These are phyloP conservation scores for Chenopodium suecicum DNA, from an alignment of 148 eudicot genomes.

Conservation along the genomic window DNA sequence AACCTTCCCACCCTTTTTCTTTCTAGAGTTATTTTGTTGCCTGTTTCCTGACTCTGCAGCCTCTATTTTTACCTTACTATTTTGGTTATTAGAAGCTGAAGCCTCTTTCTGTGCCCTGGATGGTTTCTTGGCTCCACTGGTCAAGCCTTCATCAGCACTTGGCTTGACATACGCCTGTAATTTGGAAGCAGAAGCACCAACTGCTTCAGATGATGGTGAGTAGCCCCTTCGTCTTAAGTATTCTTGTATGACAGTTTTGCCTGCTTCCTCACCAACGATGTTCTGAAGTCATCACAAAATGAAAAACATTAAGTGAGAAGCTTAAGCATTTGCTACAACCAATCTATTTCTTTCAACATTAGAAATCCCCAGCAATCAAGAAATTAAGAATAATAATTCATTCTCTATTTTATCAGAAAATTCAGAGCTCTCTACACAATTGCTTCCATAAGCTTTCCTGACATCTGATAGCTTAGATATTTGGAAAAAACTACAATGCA, in stretches of 20 bases:
- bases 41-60: conserved; percentile 34
- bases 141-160: conserved; percentile 48
- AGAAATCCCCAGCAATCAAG: neutral
- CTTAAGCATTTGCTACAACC: neutral
- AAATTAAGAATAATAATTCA: neutral
- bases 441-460: neutral
- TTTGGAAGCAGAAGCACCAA: conserved; percentile 44
- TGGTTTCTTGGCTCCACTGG: conserved; percentile 53
- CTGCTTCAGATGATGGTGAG: conserved; percentile 31
- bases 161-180: conserved; percentile 95
- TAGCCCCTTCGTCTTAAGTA: conserved; percentile 83
- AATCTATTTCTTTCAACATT: neutral
- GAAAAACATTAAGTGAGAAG: neutral
- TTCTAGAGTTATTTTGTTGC: conserved; percentile 54
- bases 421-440: neutral
- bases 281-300: conserved; percentile 43
- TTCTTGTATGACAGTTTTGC: conserved; percentile 70
- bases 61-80: conserved; percentile 31
- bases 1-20: conserved; percentile 84
- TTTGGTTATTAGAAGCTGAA: conserved; percentile 42
- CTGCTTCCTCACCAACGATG: conserved; percentile 87
- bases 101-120: conserved; percentile 60
- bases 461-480: neutral
- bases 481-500: neutral
- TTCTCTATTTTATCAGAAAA: neutral